Evolutionary conservation across 352 stramenopile species (phyloP).

Genomic region (Lagenidium giganteum): DNA sequence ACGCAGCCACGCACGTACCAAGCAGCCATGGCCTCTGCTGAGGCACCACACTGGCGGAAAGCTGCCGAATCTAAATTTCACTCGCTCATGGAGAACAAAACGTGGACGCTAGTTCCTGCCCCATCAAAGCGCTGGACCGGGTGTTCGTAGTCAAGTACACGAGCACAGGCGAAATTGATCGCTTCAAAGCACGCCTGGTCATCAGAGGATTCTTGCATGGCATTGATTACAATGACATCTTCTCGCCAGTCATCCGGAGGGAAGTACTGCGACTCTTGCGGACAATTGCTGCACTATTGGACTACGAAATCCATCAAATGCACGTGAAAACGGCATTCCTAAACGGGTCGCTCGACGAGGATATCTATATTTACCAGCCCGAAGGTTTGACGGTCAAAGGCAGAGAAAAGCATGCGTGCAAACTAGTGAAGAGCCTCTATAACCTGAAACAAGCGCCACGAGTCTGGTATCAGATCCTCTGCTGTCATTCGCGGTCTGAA

Average conservation of each 20-base stretch:
- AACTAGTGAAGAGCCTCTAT: no score
- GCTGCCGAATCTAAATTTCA: not conserved
- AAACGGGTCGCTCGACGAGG: slow-evolving; percentile 11
- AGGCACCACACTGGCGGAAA: not conserved
- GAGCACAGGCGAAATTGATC: not conserved
- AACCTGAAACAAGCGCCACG: no score
- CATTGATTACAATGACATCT: slow-evolving; percentile 4
- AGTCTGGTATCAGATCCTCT: no score
- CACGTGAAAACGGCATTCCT: slow-evolving; percentile 23
- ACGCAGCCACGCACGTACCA: not conserved
- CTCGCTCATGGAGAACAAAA: slow-evolving; percentile 3
- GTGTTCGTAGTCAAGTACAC: slow-evolving; percentile 4
- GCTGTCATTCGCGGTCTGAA: slow-evolving; percentile 7
- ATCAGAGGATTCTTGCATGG: slow-evolving; percentile 6
- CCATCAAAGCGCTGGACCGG: not conserved
- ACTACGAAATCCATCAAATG: slow-evolving; percentile 21
- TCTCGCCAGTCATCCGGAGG: not conserved
- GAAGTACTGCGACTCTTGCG: slow-evolving; percentile 11
- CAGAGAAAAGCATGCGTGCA: no score
- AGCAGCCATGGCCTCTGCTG: not conserved
- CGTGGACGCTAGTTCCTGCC: slow-evolving; percentile 2
- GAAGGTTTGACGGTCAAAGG: no score
- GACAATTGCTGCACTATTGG: slow-evolving; percentile 1
- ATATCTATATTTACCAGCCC: slow-evolving; percentile 18
- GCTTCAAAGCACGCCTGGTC: slow-evolving; percentile 2